A percentile compares a stretch with the other conserved stretches of the same genome.
Evolutionary conservation across 306 rosid species (phyloP).

Genomic region (Cicer yamashitae): DNA sequence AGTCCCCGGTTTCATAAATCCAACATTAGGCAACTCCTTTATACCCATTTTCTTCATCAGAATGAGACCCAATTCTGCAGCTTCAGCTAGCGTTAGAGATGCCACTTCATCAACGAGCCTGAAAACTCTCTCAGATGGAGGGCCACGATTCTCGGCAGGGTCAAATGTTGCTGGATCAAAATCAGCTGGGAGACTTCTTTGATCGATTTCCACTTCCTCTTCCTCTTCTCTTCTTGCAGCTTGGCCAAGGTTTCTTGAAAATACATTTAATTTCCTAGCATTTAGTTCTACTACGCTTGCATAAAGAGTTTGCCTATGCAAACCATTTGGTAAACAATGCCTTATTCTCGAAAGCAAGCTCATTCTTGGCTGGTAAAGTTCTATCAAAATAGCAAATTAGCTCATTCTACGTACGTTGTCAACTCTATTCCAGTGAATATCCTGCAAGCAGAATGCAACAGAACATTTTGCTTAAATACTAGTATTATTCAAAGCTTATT

Average conservation of each 20-base stretch:
- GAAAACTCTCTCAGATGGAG: slow-evolving; percentile 79
- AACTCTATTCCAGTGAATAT: slow-evolving; percentile 30
- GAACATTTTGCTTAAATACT: slow-evolving; percentile 17
- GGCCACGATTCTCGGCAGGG: slow-evolving; percentile 82
- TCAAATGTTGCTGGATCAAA: slow-evolving; percentile 86
- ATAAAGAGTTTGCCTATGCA: slow-evolving; percentile 46
- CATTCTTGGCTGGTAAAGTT: slow-evolving; percentile 56
- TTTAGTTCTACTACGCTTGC: slow-evolving; percentile 33
- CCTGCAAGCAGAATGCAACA: slow-evolving; percentile 48
- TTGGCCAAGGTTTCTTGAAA: slow-evolving; percentile 60
- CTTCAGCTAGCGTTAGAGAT: slow-evolving; percentile 74
- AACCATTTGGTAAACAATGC: slow-evolving; percentile 57
- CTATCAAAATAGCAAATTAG: slow-evolving; percentile 47
- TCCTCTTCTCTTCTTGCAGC: slow-evolving; percentile 73
- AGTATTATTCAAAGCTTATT: slow-evolving; percentile 2
- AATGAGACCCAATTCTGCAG: slow-evolving; percentile 73
- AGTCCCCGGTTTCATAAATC: slow-evolving; percentile 77
- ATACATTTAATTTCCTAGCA: slow-evolving; percentile 44
- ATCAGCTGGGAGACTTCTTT: slow-evolving; percentile 91
- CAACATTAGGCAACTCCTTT: slow-evolving; percentile 68
- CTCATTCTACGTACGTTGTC: slow-evolving; percentile 23
- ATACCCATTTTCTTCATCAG: slow-evolving; percentile 73
- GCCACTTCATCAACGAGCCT: slow-evolving; percentile 87
- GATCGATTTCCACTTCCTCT: slow-evolving; percentile 86
- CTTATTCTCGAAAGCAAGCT: slow-evolving; percentile 62